Percentiles rank a stretch among this genome's conserved stretches.
Evolutionary conservation across 1,284 basidiomycete genomes (phyloP).

Genomic region (Phellopilus nigrolimitatus): DNA sequence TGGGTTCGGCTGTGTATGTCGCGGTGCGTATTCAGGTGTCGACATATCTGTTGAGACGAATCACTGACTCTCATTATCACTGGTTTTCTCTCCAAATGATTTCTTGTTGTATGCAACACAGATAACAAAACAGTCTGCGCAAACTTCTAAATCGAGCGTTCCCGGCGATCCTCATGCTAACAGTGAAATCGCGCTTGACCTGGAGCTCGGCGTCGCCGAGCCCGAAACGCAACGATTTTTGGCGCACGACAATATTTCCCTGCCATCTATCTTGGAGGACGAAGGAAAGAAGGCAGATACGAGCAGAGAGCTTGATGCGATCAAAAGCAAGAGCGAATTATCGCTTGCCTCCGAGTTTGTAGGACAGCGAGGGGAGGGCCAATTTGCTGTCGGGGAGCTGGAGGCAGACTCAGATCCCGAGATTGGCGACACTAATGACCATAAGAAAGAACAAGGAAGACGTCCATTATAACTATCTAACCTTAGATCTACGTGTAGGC

Average conservation of each 20-base stretch:
- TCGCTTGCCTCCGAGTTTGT: not conserved
- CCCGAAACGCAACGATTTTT: conserved; percentile 6
- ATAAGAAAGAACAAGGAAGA: too few species aligned
- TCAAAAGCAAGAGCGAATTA: conserved; percentile 1
- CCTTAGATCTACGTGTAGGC: too few species aligned
- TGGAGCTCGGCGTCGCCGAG: conserved; percentile 8
- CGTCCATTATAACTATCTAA: too few species aligned
- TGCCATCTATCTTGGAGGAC: not conserved
- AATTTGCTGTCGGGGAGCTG: not conserved
- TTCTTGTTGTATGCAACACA: not conserved
- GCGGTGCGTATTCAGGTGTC: conserved; percentile 35
- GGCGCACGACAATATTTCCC: not conserved
- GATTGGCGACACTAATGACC: not conserved
- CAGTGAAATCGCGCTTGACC: conserved; percentile 8
- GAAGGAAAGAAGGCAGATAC: not conserved
- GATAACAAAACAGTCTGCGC: conserved; percentile 7
- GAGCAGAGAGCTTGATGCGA: not conserved
- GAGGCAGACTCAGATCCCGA: not conserved
- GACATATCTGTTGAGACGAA: not conserved
- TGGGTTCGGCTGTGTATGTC: conserved; percentile 56
- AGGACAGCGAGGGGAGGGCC: not conserved
- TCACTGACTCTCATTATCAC: not conserved
- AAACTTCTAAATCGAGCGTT: conserved; percentile 2
- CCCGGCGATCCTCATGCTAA: not conserved
- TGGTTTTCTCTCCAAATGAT: not conserved